A percentile compares a stretch with the other conserved stretches of the same genome.
phyloP scores from a whole-genome alignment of 257 asterid species.

The Salvia splendens region DNA sequence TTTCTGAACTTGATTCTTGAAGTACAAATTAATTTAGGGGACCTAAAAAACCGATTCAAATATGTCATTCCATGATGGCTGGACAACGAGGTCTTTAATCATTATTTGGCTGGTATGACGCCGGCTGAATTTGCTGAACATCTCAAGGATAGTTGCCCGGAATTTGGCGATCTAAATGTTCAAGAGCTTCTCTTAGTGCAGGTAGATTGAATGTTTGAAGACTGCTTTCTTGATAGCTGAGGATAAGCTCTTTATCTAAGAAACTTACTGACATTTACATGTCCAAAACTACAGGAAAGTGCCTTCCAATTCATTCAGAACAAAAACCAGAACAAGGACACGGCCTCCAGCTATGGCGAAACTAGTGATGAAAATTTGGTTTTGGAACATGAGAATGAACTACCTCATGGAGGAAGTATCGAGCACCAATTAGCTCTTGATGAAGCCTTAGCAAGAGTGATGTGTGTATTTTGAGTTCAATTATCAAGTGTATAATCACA shows the following conservation, averaged over 20 bases:
- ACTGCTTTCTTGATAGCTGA: constrained; percentile 1
- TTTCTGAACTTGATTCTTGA: constrained; percentile 12
- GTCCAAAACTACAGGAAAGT: constrained; percentile 62
- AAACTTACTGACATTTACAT: constrained; percentile 3
- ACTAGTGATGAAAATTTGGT: constrained; percentile 43
- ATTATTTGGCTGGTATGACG: constrained; percentile 49
- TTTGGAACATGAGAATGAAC: constrained; percentile 44
- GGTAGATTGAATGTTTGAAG: constrained; percentile 32
- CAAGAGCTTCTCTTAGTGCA: constrained; percentile 77
- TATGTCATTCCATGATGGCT: constrained; percentile 38
- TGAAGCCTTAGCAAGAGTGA: constrained; percentile 87
- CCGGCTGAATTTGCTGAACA: constrained; percentile 76
- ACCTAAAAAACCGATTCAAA: background rate
- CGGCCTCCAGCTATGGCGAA: constrained; percentile 44
- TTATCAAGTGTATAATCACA: too few relatives aligned
- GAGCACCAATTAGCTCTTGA: constrained; percentile 76
- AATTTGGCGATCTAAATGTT: constrained; percentile 67
- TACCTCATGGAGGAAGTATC: constrained; percentile 38
- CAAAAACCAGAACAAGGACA: constrained; percentile 43
- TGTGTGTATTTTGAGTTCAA: too few relatives aligned
- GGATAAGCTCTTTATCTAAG: background rate
- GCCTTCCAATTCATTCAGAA: constrained; percentile 61
- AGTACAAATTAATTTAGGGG: constrained; percentile 27
- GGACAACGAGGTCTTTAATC: constrained; percentile 46
- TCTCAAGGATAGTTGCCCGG: constrained; percentile 70